Percentiles rank a stretch among this genome's conserved stretches.
Evolutionary conservation across 192 early-diverging fungal species (phyloP).

Genomic region (Rhizophagus sp.): DNA sequence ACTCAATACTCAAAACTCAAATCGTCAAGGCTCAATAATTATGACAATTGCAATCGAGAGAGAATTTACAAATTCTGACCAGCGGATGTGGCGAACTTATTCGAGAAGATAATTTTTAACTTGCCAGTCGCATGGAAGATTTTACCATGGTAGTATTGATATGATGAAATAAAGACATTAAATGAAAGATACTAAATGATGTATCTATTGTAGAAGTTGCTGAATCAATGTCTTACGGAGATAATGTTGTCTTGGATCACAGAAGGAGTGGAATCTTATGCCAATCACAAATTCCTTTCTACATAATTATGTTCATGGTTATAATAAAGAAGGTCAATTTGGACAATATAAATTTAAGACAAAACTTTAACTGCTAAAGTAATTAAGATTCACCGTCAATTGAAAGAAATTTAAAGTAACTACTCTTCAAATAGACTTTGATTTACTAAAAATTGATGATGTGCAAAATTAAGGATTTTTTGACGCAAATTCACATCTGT

Average conservation of each 20-base stretch:
- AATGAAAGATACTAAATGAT: no score
- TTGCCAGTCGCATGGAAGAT: no score
- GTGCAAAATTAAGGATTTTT: no score
- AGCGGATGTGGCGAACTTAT: no score
- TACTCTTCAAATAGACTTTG: constrained; percentile 58
- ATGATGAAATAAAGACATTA: no score
- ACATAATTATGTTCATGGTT: constrained; percentile 79
- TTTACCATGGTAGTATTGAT: no score
- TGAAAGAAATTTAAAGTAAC: constrained; percentile 89
- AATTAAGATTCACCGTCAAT: constrained; percentile 62
- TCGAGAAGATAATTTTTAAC: no score
- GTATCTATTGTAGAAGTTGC: constrained; percentile 64
- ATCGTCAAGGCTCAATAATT: constrained; percentile 78
- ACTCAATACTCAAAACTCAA: constrained; percentile 77
- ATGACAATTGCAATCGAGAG: constrained; percentile 70
- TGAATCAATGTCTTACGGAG: constrained; percentile 81
- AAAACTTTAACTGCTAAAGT: constrained; percentile 87
- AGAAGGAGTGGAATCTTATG: constrained; percentile 89
- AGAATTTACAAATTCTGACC: constrained; percentile 52
- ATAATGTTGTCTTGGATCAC: constrained; percentile 71
- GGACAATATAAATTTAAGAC: constrained; percentile 57
- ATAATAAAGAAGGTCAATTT: not conserved
- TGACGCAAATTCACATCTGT: no score
- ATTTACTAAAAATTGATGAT: constrained; percentile 42
- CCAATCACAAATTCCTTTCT: constrained; percentile 83